Evolutionary conservation across 208 protist genomes (phyloP).

Genomic region (Trypanosoma brucei): DNA sequence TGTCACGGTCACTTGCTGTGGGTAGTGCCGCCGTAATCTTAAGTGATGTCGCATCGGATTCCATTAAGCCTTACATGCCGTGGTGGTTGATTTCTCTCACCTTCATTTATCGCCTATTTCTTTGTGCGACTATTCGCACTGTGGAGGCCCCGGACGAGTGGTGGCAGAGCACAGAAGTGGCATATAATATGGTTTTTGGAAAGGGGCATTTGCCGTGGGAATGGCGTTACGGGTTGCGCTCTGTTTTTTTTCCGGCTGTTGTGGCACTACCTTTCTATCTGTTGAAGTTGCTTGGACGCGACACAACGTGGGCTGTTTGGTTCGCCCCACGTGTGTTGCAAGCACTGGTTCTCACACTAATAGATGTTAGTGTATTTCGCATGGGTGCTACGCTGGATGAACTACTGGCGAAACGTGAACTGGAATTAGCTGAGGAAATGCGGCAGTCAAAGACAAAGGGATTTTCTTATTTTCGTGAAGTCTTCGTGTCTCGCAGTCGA

Average conservation of each 20-base stretch:
- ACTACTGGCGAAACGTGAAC: not conserved
- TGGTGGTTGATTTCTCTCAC: conserved; percentile 9
- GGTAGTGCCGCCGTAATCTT: no score
- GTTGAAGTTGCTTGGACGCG: conserved; percentile 43
- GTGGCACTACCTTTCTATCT: conserved; percentile 50
- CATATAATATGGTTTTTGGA: conserved; percentile 75
- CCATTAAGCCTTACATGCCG: not conserved
- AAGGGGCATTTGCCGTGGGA: conserved; percentile 81
- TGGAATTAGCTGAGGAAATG: not conserved
- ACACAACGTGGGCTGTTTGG: conserved; percentile 54
- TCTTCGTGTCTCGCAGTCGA: not conserved
- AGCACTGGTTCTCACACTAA: conserved; percentile 33
- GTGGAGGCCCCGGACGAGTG: conserved; percentile 79
- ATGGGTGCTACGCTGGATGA: conserved; percentile 25
- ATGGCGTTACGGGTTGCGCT: conserved; percentile 68
- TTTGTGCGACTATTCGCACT: conserved; percentile 40
- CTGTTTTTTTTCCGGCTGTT: conserved; percentile 59
- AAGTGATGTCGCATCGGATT: no score
- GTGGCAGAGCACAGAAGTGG: conserved; percentile 86
- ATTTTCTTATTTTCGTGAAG: no score
- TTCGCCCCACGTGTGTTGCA: conserved; percentile 40
- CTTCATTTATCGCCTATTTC: conserved; percentile 47
- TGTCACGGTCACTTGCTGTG: no score
- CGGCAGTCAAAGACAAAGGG: not conserved
- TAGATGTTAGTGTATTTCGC: conserved; percentile 36